Evolutionary conservation across 2,329 filamentous ascomycete genomes (phyloP).

Genomic region (Elsinoe batatas): DNA sequence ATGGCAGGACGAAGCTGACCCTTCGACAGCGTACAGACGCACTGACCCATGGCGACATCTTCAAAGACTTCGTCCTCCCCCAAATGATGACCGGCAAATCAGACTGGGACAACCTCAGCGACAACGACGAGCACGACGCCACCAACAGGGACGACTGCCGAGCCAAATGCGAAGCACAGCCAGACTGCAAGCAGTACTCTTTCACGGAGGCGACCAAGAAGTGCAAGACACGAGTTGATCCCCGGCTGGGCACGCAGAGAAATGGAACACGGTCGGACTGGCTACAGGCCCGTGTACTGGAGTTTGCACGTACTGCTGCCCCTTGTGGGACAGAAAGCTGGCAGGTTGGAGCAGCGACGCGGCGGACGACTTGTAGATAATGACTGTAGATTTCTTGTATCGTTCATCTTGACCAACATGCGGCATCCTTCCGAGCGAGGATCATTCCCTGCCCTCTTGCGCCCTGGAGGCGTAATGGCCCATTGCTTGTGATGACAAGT

Average conservation of each 20-base stretch:
- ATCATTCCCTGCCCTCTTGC: too few species aligned
- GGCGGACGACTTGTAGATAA: too few species aligned
- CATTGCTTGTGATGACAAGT: too few species aligned
- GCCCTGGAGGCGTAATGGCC: too few species aligned
- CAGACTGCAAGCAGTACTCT: conserved; percentile 21
- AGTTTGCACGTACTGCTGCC: background rate
- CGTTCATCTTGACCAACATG: too few species aligned
- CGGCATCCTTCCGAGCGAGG: too few species aligned
- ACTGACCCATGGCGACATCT: conserved; percentile 23
- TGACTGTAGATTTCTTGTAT: too few species aligned
- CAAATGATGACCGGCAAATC: conserved; percentile 17
- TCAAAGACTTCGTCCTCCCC: conserved; percentile 21
- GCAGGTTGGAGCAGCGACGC: too few species aligned
- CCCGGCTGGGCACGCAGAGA: background rate
- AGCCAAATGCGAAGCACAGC: conserved; percentile 18
- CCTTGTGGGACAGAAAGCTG: background rate
- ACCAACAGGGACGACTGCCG: conserved; percentile 20
- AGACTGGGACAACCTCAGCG: conserved; percentile 23
- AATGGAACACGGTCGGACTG: background rate
- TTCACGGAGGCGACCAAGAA: background rate
- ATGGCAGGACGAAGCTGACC: too few species aligned
- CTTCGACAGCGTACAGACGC: background rate
- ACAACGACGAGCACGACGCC: conserved; percentile 15
- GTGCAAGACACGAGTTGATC: background rate
- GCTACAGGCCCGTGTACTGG: background rate